Conservation (phyloP, 2,329 filamentous ascomycete species). For the Talaromyces sp. region DNA sequence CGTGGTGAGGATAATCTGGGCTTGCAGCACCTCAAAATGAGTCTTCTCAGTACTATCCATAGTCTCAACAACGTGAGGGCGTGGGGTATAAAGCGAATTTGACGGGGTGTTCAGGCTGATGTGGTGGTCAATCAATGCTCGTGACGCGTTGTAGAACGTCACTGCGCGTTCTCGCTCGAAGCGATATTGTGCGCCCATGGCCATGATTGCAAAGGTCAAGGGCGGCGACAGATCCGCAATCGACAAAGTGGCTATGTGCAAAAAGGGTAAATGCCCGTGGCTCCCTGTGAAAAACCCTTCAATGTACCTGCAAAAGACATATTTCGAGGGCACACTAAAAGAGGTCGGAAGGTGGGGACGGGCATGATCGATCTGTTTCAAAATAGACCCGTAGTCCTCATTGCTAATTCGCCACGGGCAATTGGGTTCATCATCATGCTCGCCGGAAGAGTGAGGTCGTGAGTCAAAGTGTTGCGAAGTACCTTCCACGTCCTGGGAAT, state of each 20-base stretch:
- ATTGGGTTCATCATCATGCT: constrained; percentile 1
- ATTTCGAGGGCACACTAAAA: constrained; percentile 7
- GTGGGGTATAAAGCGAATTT: constrained; percentile 3
- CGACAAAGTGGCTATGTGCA: constrained; percentile 1
- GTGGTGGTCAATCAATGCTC: constrained; percentile 7
- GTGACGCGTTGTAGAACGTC: constrained; percentile 8
- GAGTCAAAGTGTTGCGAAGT: not conserved
- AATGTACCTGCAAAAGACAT: constrained; percentile 8
- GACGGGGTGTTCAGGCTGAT: constrained; percentile 1
- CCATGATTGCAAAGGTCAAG: constrained; percentile 2
- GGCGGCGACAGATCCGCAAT: constrained; percentile 7
- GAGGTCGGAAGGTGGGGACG: constrained; percentile 2
- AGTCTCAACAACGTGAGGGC: constrained; percentile 4
- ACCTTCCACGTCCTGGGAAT: constrained; percentile 5
- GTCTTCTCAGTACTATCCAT: constrained; percentile 3
- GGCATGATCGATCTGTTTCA: constrained; percentile 1
- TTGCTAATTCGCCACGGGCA: constrained; percentile 9
- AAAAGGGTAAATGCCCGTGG: constrained; percentile 7
- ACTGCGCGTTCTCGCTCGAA: constrained; percentile 8
- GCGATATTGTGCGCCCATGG: constrained; percentile 9
- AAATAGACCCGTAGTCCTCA: constrained; percentile 2
- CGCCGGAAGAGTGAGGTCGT: constrained; percentile 2
- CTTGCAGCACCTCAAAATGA: constrained; percentile 8
- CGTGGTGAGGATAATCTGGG: constrained; percentile 7
- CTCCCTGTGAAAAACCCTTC: constrained; percentile 9